Evolutionary conservation across 1,284 basidiomycete genomes (phyloP).

Genomic region (Austroboletus sp.): DNA sequence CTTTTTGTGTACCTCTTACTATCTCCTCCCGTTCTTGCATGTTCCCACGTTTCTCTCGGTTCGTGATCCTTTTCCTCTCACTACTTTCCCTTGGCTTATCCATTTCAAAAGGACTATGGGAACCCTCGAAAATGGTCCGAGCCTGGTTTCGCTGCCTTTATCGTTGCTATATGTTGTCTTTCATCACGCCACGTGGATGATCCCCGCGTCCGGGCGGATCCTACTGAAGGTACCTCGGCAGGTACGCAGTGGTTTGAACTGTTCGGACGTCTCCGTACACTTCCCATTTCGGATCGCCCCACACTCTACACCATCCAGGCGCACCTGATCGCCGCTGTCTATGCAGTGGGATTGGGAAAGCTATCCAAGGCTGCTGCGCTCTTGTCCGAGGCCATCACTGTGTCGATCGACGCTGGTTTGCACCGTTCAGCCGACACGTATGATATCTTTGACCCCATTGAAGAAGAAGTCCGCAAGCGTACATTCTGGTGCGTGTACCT

Average conservation of each 20-base stretch:
- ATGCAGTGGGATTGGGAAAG: constrained; percentile 79
- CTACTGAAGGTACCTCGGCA: constrained; percentile 72
- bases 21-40: constrained; percentile 84
- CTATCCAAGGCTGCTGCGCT: constrained; percentile 81
- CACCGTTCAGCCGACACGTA: constrained; percentile 85
- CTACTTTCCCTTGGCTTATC: constrained; percentile 12
- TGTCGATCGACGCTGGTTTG: constrained; percentile 78
- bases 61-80: constrained; percentile 29
- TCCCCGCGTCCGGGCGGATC: constrained; percentile 74
- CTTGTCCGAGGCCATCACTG: constrained; percentile 75
- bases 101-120: constrained; percentile 65
- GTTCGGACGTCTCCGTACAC: constrained; percentile 72
- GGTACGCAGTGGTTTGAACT: constrained; percentile 89
- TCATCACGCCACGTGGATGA: constrained; percentile 87
- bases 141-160: constrained; percentile 85
- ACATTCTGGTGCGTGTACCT: constrained; percentile 92
- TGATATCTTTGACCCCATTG: constrained; percentile 79
- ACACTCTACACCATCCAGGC: constrained; percentile 86
- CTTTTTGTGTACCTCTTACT: constrained; percentile 84
- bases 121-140: constrained; percentile 89
- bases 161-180: constrained; percentile 82
- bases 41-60: constrained; percentile 81
- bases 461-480: constrained; percentile 81
- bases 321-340: constrained; percentile 79
- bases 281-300: constrained; percentile 80